A percentile compares a stretch with the other conserved stretches of the same genome.
Evolutionary conservation across 2,329 filamentous ascomycete species (phyloP).

Genomic region (Sporothrix variecibatus): DNA sequence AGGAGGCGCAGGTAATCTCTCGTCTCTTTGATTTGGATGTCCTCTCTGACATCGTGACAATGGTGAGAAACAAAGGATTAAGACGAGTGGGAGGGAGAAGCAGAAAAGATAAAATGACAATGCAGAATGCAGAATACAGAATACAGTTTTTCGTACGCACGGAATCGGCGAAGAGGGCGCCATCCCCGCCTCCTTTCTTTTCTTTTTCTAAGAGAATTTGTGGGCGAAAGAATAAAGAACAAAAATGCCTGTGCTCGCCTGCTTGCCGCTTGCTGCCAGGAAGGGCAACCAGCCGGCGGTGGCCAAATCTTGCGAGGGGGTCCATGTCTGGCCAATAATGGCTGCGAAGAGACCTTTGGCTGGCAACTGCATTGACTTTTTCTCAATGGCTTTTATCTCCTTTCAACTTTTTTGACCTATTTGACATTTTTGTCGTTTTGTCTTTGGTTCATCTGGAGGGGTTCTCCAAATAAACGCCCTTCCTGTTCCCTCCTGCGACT

Average conservation of each 20-base stretch:
- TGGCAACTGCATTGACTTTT: neutral
- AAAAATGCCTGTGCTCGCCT: neutral
- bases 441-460: neutral
- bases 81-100: neutral
- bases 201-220: neutral
- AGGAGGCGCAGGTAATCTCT: neutral
- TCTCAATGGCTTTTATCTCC: neutral
- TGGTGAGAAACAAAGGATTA: neutral
- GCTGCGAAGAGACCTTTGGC: neutral
- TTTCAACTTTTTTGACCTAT: neutral
- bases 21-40: neutral
- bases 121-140: neutral
- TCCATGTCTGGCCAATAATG: conserved; percentile 23
- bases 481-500: neutral
- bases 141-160: neutral
- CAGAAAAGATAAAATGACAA: neutral
- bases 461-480: conserved; percentile 2
- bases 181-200: neutral
- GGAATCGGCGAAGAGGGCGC: neutral
- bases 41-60: neutral
- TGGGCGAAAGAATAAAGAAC: too few species aligned
- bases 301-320: neutral
- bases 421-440: neutral
- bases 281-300: conserved; percentile 16
- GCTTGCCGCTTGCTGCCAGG: conserved; percentile 14